Evolutionary conservation across 352 stramenopile species (phyloP), one percentile per base, ranked within the genome.

Genomic region (Thalassiosira sp.): DNA sequence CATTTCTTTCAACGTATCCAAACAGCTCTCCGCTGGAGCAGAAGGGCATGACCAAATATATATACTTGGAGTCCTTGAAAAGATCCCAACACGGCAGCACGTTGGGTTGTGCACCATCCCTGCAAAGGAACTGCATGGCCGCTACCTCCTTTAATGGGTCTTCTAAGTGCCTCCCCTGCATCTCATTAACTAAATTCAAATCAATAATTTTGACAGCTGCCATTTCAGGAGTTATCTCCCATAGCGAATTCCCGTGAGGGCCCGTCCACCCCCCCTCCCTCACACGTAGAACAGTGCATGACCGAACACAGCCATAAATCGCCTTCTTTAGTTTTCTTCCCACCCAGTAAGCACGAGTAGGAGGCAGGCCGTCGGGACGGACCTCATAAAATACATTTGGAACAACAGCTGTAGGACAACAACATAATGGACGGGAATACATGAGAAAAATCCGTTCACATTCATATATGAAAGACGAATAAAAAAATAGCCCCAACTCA

Each of bases 141-240:
- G 82, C 68, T 25, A 93, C 73, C 77, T 94, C 89, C 68, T 93
- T 90, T 24, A 92, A 24, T 5, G 87, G 89, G 70, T 94, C 82
- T 79, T 93, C 87, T 8, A 83, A 79, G 54, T 91, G 85, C 20
- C 53, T 67, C 42, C 76, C 72, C 37, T 76, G 40, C 22, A 65
- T 56, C 22, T 71, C 27, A 45, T 66, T 16, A 8, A 81, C 57
- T 16, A 52, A 25, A 15, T 66, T 58, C 66, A 62, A 71, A 57
- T 81, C 76, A 25, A 77, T 75, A 16, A 82, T 65, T 68, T 88
- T 85, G 25, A 75, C 58, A 2, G 70, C 70, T n/a, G 67, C 72
- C 51, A 79, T 73, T 59, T 78, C 68, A 35, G 65, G 28, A 5
- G 79, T 86, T 5, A 75, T 70, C 40, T 85, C 77, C 72, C 76